Evolutionary conservation across 78 protist species (phyloP).

Genomic region (Cavenderia fasciculata): DNA sequence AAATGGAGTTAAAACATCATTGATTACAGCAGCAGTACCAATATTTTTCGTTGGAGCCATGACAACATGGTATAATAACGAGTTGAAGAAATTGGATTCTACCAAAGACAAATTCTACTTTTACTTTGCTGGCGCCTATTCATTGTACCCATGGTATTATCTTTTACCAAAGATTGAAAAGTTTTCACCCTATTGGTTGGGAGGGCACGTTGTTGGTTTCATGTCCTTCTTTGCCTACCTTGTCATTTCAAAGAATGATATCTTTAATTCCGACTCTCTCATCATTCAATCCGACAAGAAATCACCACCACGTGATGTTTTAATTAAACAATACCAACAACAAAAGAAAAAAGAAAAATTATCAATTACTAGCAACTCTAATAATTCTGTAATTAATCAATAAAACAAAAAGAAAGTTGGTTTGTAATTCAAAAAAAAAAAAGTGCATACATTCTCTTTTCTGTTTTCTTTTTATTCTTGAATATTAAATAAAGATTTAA

Average conservation of each 20-base stretch:
- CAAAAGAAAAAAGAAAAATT: no score
- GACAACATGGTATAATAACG: conserved; percentile 50
- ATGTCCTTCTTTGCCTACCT: conserved; percentile 83
- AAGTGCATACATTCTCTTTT: no score
- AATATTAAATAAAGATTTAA: no score
- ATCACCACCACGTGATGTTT: conserved; percentile 26
- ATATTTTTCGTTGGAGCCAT: conserved; percentile 81
- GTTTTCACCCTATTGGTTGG: conserved; percentile 85
- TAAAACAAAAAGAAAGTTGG: no score
- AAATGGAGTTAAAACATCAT: conserved; percentile 72
- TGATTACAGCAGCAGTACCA: conserved; percentile 83
- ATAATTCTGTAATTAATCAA: no score
- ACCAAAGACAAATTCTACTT: conserved; percentile 57
- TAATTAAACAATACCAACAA: no score
- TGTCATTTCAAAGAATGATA: conserved; percentile 60
- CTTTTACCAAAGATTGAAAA: conserved; percentile 71
- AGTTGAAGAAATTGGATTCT: conserved; percentile 30
- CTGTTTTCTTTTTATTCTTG: no score
- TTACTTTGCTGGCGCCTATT: conserved; percentile 50
- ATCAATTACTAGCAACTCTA: no score
- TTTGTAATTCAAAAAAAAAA: no score
- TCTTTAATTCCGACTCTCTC: conserved; percentile 40
- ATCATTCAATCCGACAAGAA: conserved; percentile 35
- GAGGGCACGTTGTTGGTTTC: conserved; percentile 89
- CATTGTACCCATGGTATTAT: conserved; percentile 71